These are phyloP conservation scores for Nectriaceae sp. DNA, from an alignment of 2,329 filamentous ascomycete species.

Conservation along the genomic window DNA sequence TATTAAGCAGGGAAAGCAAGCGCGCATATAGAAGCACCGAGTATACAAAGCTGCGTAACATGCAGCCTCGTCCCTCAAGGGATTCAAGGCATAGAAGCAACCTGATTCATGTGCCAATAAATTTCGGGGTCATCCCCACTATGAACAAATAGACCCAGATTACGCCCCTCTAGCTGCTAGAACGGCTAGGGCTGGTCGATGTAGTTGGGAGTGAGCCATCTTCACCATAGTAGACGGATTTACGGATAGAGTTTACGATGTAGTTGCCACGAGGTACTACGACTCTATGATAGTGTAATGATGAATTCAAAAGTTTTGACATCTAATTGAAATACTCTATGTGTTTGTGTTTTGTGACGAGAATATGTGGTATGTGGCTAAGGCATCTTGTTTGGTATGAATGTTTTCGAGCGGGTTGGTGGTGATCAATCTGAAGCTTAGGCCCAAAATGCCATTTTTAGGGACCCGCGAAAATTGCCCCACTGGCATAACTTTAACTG, in stretches of 20 bases:
- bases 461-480: too few species aligned
- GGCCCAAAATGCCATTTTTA: too few species aligned
- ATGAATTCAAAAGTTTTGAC: conserved; percentile 23
- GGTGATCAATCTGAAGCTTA: not conserved
- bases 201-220: conserved; percentile 25
- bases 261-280: conserved; percentile 5
- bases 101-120: conserved; percentile 1
- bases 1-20: conserved; percentile 9
- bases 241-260: conserved; percentile 9
- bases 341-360: too few species aligned
- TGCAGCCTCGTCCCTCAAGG: conserved; percentile 1
- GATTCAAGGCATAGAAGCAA: conserved; percentile 6
- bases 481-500: too few species aligned
- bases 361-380: too few species aligned
- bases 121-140: not conserved
- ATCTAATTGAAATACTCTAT: not conserved
- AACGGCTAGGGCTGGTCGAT: conserved; percentile 21
- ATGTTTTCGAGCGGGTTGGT: too few species aligned
- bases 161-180: conserved; percentile 22
- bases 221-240: conserved; percentile 21
- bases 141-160: conserved; percentile 15
- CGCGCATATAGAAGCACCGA: too few species aligned
- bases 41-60: conserved; percentile 1
- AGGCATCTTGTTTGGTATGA: too few species aligned
- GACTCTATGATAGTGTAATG: conserved; percentile 12